Base-by-base conservation (phyloP, 2,329 filamentous ascomycete genomes). In the Diaporthe ampelina region DNA sequence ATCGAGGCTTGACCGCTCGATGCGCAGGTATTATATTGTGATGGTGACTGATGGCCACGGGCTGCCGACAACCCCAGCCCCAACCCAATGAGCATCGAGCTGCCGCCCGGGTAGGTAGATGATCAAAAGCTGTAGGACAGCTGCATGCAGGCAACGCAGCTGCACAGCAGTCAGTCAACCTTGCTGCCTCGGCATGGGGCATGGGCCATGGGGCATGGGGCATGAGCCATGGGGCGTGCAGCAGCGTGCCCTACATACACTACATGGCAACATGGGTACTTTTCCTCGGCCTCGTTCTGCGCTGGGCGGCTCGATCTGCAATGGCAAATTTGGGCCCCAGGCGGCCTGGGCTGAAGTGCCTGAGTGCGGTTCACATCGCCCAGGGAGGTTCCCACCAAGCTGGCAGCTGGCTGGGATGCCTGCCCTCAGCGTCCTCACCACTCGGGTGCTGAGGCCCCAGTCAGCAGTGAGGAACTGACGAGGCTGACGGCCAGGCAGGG, bases 401-500 rank as follows among this genome's bases (percentile, higher is more conserved):
- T n/a, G n/a, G n/a, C n/a, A n/a, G n/a, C n/a, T n/a, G n/a, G n/a
- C n/a, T 50, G 61, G 21, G 11, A 48, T n/a, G 45, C 61, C 45
- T 37, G 29, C 26, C 37, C 45, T 37, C 61, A 37, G 24, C 61
- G 45, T 52, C 37, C 3, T 37, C 37, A 10, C 13, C 37, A 13
- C 13, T 37, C 61, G 52, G 21, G 63, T 68, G 63, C 3, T 68
- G 48, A 68, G 63, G 9, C 17, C 63, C 63, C 63, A 68, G 61
- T 37, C 7, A 50, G 63, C 45, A 52, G 35, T 15, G 63, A 24
- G 45, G 29, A 19, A 67, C 52, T 32, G 63, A 54, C 48, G 63
- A 68, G 63, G 63, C 63, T 54, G 63, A 54, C 45, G 48, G 63
- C 45, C 63, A 40, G 63, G 63, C 63, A 68, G 24, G 63, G 26